A percentile compares a stretch with the other conserved stretches of the same genome.
Conservation (phyloP, 2,329 filamentous ascomycete species). For the Exophiala phaeomuriformis region DNA sequence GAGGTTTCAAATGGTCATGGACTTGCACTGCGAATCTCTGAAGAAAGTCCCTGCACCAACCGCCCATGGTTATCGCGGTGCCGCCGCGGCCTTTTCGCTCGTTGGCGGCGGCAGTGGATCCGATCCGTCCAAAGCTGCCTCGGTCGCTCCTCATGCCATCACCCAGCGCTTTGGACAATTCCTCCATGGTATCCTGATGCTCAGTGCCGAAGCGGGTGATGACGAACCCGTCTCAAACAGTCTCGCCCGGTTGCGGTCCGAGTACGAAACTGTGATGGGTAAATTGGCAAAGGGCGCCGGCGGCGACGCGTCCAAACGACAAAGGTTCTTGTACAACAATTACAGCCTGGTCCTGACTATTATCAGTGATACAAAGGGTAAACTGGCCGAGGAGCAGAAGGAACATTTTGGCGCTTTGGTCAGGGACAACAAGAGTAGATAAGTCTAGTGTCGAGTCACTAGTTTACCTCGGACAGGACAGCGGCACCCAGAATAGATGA, state of each 20-base stretch:
- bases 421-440: constrained; percentile 19
- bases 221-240: constrained; percentile 87
- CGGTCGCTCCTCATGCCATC: constrained; percentile 78
- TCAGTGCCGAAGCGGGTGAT: constrained; percentile 86
- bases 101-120: constrained; percentile 43
- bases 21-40: constrained; percentile 82
- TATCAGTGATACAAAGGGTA: constrained; percentile 54
- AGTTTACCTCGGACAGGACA: too few species aligned
- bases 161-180: constrained; percentile 96
- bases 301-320: constrained; percentile 68
- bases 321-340: constrained; percentile 90
- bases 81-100: constrained; percentile 46
- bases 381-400: constrained; percentile 60
- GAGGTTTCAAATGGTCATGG: constrained; percentile 87
- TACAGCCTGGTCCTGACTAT: constrained; percentile 93
- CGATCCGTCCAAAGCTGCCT: constrained; percentile 52
- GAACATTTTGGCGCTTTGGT: constrained; percentile 61
- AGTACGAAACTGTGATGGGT: constrained; percentile 75
- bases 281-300: constrained; percentile 67
- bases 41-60: constrained; percentile 48
- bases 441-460: not conserved
- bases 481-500: too few species aligned
- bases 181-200: constrained; percentile 69
- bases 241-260: constrained; percentile 65
- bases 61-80: constrained; percentile 32